Evolutionary conservation across 768 basidiomycete species (phyloP).

Genomic region (Hericium alpestre): DNA sequence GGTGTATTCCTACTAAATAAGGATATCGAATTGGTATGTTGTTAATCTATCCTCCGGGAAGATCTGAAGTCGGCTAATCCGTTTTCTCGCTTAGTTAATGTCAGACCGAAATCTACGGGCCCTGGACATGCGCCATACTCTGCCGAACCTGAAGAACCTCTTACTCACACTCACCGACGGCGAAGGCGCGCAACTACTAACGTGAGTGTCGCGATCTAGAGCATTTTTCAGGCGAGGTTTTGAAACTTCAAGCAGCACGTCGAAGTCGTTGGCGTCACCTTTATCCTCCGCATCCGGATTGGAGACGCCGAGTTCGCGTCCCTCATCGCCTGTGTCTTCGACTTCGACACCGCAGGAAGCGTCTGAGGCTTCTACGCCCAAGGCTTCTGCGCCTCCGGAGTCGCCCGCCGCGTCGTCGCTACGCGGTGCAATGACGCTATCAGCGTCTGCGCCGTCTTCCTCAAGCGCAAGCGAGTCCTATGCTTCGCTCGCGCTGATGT

Average conservation of each 20-base stretch:
- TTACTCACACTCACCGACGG: constrained; percentile 76
- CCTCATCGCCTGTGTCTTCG: neutral
- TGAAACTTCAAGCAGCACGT: neutral
- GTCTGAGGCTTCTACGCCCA: neutral
- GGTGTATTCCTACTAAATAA: constrained; percentile 95
- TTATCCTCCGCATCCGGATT: constrained; percentile 1
- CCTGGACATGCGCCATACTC: constrained; percentile 88
- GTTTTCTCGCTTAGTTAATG: constrained; percentile 57
- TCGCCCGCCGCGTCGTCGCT: constrained; percentile 31
- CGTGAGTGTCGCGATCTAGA: constrained; percentile 26
- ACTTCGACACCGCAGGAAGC: neutral
- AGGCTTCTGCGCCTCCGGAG: constrained; percentile 17
- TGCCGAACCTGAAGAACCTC: constrained; percentile 93
- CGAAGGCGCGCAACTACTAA: constrained; percentile 32
- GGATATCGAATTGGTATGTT: constrained; percentile 82
- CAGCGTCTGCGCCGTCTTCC: constrained; percentile 23
- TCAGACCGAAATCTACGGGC: constrained; percentile 79
- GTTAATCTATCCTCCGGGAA: constrained; percentile 6
- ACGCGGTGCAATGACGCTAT: constrained; percentile 54
- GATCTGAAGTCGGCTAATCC: neutral
- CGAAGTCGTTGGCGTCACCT: neutral
- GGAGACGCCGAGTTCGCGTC: neutral
- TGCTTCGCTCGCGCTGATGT: constrained; percentile 23
- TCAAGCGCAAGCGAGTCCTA: constrained; percentile 1
- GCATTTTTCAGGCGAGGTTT: neutral